Conservation (phyloP, 495 filamentous ascomycete genomes). For the Penicillium turbatum region DNA sequence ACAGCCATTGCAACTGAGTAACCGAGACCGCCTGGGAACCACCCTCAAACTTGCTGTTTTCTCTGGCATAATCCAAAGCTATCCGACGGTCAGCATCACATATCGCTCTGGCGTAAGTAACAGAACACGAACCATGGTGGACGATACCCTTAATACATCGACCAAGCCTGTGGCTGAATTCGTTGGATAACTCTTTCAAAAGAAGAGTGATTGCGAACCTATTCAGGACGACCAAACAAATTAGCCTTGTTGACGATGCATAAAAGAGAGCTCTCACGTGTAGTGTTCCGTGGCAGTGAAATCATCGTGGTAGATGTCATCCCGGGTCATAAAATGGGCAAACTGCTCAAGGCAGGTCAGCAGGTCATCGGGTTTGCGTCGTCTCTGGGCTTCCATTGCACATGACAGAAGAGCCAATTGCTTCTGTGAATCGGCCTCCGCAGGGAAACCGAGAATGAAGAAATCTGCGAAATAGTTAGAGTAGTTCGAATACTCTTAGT, state of each 20-base stretch:
- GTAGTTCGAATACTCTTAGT: neutral
- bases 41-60: neutral
- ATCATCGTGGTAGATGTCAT: neutral
- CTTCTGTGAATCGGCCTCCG: neutral
- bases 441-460: neutral
- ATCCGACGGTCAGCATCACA: neutral
- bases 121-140: neutral
- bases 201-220: slow-evolving; percentile 1
- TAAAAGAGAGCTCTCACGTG: neutral
- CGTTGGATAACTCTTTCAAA: neutral
- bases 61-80: neutral
- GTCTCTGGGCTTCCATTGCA: slow-evolving; percentile 67
- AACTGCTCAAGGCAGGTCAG: neutral
- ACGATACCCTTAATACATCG: neutral
- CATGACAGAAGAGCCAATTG: slow-evolving; percentile 59
- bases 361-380: slow-evolving; percentile 48
- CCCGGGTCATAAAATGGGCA: neutral
- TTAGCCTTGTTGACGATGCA: neutral
- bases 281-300: neutral
- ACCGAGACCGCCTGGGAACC: neutral
- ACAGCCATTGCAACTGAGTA: slow-evolving; percentile 2
- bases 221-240: neutral
- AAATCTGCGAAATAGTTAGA: neutral
- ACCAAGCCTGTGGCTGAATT: neutral
- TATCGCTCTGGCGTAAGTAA: neutral